These are phyloP conservation scores for Dothistroma pini DNA, from an alignment of 2,329 filamentous ascomycete species.

Conservation along the genomic window DNA sequence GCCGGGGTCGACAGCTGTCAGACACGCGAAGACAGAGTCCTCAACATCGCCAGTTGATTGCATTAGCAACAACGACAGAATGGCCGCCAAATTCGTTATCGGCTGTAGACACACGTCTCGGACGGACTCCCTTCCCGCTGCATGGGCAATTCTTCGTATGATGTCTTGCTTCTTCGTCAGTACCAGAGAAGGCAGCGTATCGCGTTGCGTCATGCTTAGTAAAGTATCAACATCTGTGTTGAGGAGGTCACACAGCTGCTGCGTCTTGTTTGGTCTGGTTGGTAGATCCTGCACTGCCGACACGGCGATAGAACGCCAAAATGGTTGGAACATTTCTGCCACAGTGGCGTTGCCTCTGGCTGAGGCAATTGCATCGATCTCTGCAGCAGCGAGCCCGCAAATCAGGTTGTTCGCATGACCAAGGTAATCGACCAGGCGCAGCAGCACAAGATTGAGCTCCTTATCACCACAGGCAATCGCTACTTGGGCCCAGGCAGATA, in stretches of 20 bases:
- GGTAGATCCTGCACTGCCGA: conserved; percentile 78
- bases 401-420: conserved; percentile 78
- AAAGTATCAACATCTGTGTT: conserved; percentile 72
- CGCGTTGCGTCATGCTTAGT: conserved; percentile 68
- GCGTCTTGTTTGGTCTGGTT: conserved; percentile 74
- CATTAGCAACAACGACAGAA: conserved; percentile 56
- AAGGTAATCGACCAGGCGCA: conserved; percentile 80
- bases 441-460: conserved; percentile 79
- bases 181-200: conserved; percentile 84
- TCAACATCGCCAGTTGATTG: conserved; percentile 64
- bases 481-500: conserved; percentile 81
- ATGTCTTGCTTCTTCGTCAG: conserved; percentile 72
- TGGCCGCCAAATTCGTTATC: conserved; percentile 54
- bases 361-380: conserved; percentile 70
- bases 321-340: conserved; percentile 67
- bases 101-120: conserved; percentile 62
- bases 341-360: conserved; percentile 54
- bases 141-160: conserved; percentile 75
- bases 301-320: conserved; percentile 82
- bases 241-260: conserved; percentile 75
- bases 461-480: conserved; percentile 72
- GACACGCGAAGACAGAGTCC: conserved; percentile 62
- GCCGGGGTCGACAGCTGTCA: conserved; percentile 65
- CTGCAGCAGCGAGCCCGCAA: conserved; percentile 76
- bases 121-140: conserved; percentile 51